These are phyloP conservation scores for Backusella westeae DNA, from an alignment of 192 early-diverging fungal genomes.

Conservation along the genomic window DNA sequence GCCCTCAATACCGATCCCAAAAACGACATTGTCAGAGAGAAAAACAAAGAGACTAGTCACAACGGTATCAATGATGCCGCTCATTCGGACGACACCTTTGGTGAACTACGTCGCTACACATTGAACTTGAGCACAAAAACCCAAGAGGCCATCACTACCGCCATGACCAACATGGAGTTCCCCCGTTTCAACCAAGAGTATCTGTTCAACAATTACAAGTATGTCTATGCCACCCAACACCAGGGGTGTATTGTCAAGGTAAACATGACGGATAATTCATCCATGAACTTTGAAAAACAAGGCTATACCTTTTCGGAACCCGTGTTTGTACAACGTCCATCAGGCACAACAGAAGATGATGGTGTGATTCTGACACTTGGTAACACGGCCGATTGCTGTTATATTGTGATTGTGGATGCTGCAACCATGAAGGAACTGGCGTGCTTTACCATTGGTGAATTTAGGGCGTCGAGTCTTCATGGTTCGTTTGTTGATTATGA, in stretches of 20 bases:
- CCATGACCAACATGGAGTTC: not conserved
- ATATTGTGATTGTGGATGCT: slow-evolving; percentile 50
- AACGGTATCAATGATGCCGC: not conserved
- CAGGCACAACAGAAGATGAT: slow-evolving; percentile 48
- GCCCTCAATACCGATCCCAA: not conserved
- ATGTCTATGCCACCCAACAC: not conserved
- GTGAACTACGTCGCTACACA: not conserved
- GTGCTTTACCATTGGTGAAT: slow-evolving; percentile 37
- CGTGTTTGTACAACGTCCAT: slow-evolving; percentile 49
- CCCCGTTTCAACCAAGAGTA: not conserved
- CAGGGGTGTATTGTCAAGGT: not conserved
- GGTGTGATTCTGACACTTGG: slow-evolving; percentile 55
- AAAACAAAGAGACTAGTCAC: not conserved
- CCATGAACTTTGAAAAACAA: not conserved
- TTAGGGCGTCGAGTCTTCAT: not conserved
- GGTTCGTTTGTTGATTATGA: slow-evolving; percentile 19
- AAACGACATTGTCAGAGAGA: not conserved
- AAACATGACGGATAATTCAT: not conserved
- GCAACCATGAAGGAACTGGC: slow-evolving; percentile 47
- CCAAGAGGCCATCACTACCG: not conserved
- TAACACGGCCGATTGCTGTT: slow-evolving; percentile 29
- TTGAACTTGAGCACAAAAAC: not conserved
- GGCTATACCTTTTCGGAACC: slow-evolving; percentile 40
- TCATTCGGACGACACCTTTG: not conserved
- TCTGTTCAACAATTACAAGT: not conserved